These are phyloP conservation scores for Emergomyces orientalis DNA, from an alignment of 2,329 filamentous ascomycete species.

Conservation along the genomic window DNA sequence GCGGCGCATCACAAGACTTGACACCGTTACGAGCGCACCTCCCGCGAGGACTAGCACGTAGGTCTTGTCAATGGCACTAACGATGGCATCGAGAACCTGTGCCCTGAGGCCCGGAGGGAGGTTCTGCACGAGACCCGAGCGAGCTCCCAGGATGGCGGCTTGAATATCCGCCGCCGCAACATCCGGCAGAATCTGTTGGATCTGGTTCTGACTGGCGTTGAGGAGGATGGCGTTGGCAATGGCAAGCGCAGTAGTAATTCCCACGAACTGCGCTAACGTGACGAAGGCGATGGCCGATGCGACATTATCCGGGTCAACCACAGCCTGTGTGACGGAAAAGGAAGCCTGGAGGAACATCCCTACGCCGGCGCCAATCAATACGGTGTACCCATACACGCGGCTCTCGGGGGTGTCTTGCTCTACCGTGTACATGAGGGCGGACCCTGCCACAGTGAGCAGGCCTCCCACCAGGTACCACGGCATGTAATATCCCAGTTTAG, in stretches of 20 bases:
- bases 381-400: constrained; percentile 23
- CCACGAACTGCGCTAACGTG: background rate
- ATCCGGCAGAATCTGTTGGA: background rate
- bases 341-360: background rate
- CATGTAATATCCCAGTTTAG: constrained; percentile 20
- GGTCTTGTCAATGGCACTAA: background rate
- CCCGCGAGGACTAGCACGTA: background rate
- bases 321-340: background rate
- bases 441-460: constrained; percentile 5
- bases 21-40: background rate
- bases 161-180: background rate
- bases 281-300: background rate
- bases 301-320: background rate
- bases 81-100: background rate
- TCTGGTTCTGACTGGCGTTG: background rate
- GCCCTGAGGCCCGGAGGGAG: background rate
- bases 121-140: background rate
- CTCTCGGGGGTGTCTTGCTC: constrained; percentile 12
- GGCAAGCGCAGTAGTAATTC: background rate
- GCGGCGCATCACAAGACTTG: background rate
- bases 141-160: background rate
- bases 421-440: constrained; percentile 18
- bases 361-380: constrained; percentile 35
- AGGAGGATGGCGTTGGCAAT: background rate
- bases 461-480: constrained; percentile 22